Evolutionary conservation across 2,329 filamentous ascomycete species (phyloP).

Genomic region (Biscogniauxia marginata): DNA sequence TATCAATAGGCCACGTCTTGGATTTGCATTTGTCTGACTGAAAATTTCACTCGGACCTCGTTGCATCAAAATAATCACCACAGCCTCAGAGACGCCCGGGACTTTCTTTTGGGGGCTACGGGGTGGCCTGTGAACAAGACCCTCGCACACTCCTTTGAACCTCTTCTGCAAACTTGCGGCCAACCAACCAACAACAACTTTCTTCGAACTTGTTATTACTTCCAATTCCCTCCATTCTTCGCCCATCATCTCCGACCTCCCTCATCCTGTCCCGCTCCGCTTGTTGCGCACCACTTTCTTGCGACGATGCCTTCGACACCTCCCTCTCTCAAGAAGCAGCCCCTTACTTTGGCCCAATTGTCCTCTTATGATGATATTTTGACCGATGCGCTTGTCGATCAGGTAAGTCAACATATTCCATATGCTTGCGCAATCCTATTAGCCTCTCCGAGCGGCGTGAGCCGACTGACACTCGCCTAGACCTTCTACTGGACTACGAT

Average conservation of each 20-base stretch:
- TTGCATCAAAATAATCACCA: not conserved
- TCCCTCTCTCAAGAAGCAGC: conserved; percentile 57
- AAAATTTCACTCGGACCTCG: not conserved
- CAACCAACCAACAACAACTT: not conserved
- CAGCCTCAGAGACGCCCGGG: not conserved
- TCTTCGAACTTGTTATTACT: not conserved
- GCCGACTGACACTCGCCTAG: conserved; percentile 45
- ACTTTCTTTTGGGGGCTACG: not conserved
- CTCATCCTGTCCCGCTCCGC: not conserved
- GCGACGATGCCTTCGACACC: conserved; percentile 38
- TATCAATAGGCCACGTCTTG: not conserved
- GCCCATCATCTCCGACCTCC: not conserved
- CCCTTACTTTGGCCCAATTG: conserved; percentile 81
- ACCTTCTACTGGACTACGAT: conserved; percentile 96
- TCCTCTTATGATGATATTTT: conserved; percentile 93
- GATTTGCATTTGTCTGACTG: not conserved
- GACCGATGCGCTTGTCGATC: conserved; percentile 92
- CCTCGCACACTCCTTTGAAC: conserved; percentile 9
- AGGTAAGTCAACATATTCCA: conserved; percentile 59
- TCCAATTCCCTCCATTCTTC: not conserved
- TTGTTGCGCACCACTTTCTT: conserved; percentile 4
- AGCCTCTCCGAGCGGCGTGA: too few relatives aligned
- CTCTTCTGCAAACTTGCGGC: not conserved
- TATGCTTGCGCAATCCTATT: not conserved
- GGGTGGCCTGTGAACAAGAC: conserved; percentile 3